phyloP scores from a whole-genome alignment of 2,329 filamentous ascomycete species.

The Aspergillus pseudoviridinutans region DNA sequence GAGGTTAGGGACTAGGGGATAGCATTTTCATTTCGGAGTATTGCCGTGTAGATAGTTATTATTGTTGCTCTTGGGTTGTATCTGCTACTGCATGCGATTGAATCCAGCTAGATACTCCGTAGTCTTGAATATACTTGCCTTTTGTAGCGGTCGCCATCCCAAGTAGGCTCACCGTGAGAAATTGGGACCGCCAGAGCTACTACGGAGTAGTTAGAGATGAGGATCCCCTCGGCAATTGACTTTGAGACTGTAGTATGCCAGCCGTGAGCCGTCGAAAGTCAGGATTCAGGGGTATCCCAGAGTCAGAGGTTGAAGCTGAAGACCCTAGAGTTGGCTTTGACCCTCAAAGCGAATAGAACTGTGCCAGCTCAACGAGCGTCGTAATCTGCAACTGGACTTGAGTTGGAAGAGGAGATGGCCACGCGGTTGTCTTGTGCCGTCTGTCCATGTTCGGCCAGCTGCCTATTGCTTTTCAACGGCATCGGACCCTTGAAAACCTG shows the following conservation, averaged over 20 bases:
- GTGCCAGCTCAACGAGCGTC: background rate
- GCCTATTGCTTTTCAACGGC: background rate
- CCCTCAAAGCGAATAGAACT: too few relatives aligned
- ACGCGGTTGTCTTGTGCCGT: background rate
- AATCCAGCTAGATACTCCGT: background rate
- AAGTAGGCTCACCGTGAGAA: background rate
- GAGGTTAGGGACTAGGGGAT: background rate
- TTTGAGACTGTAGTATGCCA: background rate
- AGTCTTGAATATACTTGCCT: background rate
- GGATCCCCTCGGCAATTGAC: background rate
- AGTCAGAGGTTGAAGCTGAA: background rate
- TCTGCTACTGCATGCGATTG: background rate
- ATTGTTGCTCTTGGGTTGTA: background rate
- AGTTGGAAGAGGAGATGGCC: background rate
- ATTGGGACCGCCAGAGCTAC: background rate
- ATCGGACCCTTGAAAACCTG: background rate
- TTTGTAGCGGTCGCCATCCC: background rate
- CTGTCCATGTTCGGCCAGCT: background rate
- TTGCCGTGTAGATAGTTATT: background rate
- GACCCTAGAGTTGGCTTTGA: background rate
- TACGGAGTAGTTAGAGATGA: background rate
- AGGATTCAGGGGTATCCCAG: background rate
- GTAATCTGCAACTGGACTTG: background rate
- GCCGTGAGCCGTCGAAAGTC: too few relatives aligned
- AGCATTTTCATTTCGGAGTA: background rate